phyloP scores from a whole-genome alignment of 2,329 filamentous ascomycete species.

The Alternaria brassicae region DNA sequence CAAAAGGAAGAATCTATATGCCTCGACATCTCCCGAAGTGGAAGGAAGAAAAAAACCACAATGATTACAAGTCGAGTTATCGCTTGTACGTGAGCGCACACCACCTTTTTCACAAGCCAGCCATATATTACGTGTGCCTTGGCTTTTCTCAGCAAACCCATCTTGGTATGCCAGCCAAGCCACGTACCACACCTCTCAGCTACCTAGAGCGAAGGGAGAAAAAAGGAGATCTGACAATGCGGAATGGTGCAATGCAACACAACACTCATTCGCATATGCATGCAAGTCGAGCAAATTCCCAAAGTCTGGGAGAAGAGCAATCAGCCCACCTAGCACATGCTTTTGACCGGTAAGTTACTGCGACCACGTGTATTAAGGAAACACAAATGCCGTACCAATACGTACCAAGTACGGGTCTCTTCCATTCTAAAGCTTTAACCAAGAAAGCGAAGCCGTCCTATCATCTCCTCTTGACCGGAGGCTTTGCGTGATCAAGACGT shows the following conservation, averaged over 20 bases:
- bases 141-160: not conserved
- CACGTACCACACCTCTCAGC: not conserved
- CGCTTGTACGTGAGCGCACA: not conserved
- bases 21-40: not conserved
- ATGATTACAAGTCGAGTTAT: not conserved
- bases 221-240: not conserved
- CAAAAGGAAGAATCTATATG: not conserved
- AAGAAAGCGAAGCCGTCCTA: not conserved
- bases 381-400: not conserved
- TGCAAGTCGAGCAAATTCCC: not conserved
- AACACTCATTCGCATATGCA: not conserved
- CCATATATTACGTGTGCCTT: not conserved
- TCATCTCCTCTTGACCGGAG: not conserved
- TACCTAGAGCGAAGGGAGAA: not conserved
- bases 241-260: not conserved
- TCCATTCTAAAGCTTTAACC: not conserved
- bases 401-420: not conserved
- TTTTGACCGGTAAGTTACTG: not conserved
- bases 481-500: slow-evolving; percentile 1
- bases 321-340: not conserved
- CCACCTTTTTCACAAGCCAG: not conserved
- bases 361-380: not conserved
- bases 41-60: not conserved
- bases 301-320: not conserved
- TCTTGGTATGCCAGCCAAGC: not conserved